Base-by-base conservation (phyloP, 2,329 filamentous ascomycete species). In the Hymenoscyphus repandus region DNA sequence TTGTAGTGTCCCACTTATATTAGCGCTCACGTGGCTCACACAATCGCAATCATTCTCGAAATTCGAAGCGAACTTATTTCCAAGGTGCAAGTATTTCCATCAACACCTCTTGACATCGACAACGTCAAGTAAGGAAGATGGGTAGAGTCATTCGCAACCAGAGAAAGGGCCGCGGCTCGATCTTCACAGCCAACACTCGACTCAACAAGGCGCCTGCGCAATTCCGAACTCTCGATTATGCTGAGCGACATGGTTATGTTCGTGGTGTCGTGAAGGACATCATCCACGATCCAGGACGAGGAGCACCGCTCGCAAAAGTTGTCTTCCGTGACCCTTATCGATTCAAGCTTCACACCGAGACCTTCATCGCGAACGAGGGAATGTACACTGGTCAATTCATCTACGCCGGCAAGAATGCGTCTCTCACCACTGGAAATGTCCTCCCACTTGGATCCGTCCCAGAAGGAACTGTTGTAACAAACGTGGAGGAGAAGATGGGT, bases 361-460 rank as follows among this genome's bases (percentile, higher is more conserved):
- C 93, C 67, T 96, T 99, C 86, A 99, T 99, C 72, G 93, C 93
- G 77, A 99, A 97, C 80, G 93, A 97, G 83, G 93, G 93, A 80
- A 96, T 97, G 91, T 99, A 97, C 89, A 96, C 93, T 65, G 93
- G 93, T 74, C 93, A 99, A 78, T 99, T 99, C 84, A 90, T 99
- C 86, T 99, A 99, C 79, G 93, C 92, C 72, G 93, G 93, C 74
- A 99, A 99, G 90, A 93, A 96, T 79, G 93, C 93, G 69, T 81
- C 86, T 64, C 84, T 99, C 71, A 97, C 88, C 70, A 86, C 99
- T 75, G 93, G 93, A 76, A 99, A 99, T 83, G 78, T 99, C 72
- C 89, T 99, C 60, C 93, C 93, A 63, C 85, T 99, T 66, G 83
- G 84, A 72, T 90, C 88, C 71, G 88, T 97, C 73, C 93, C 93